phyloP scores from a whole-genome alignment of 2,329 filamentous ascomycete genomes.

The Colletotrichum limetticola region DNA sequence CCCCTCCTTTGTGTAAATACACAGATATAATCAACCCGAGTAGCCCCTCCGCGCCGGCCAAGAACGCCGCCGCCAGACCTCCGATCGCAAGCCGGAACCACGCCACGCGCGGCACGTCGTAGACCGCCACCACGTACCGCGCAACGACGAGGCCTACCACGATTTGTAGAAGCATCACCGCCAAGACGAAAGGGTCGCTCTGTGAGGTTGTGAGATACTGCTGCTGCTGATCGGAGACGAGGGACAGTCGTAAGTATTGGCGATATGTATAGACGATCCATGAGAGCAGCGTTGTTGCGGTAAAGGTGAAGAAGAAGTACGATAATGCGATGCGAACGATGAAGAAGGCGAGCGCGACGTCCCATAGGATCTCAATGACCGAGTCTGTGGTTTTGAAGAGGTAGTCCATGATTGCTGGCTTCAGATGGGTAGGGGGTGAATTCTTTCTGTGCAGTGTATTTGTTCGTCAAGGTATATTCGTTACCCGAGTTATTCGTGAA shows the following conservation, averaged over 20 bases:
- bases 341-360: constrained; percentile 49
- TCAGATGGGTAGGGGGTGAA: not conserved
- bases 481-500: not conserved
- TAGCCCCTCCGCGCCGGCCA: not conserved
- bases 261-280: constrained; percentile 13
- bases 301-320: constrained; percentile 44
- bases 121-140: constrained; percentile 12
- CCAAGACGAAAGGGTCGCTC: not conserved
- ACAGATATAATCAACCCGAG: not conserved
- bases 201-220: not conserved
- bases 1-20: not conserved
- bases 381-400: constrained; percentile 46
- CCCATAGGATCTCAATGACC: constrained; percentile 50
- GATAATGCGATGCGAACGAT: constrained; percentile 44
- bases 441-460: not conserved
- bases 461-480: not conserved
- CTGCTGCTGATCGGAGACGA: not conserved
- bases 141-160: constrained; percentile 9
- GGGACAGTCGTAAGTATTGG: not conserved
- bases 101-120: constrained; percentile 30
- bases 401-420: constrained; percentile 13
- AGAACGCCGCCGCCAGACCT: constrained; percentile 12
- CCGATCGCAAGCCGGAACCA: constrained; percentile 29
- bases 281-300: constrained; percentile 36
- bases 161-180: constrained; percentile 4